These are phyloP conservation scores for Astrothelium subdiscretum DNA, from an alignment of 495 filamentous ascomycete genomes.

Conservation along the genomic window DNA sequence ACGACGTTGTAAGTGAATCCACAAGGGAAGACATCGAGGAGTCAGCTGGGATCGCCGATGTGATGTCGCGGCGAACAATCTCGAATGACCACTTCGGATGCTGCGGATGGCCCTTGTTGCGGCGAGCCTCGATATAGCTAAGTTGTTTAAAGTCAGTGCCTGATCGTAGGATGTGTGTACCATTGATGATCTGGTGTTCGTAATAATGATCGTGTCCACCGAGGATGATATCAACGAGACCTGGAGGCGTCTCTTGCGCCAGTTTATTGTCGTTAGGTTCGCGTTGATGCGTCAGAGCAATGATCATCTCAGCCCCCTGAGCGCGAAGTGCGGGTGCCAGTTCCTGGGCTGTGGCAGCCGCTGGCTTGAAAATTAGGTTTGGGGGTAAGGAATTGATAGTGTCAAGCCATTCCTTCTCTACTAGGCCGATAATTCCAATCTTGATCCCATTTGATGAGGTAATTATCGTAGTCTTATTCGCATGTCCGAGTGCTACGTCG, in stretches of 20 bases:
- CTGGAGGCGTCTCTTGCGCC: conserved; percentile 51
- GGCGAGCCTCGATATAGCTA: conserved; percentile 67
- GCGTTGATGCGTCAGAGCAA: conserved; percentile 73
- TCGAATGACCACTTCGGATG: conserved; percentile 58
- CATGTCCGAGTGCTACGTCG: conserved; percentile 54
- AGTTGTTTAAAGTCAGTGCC: conserved; percentile 86
- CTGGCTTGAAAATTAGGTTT: conserved; percentile 66
- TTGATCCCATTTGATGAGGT: conserved; percentile 74
- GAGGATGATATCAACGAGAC: conserved; percentile 69
- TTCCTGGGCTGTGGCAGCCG: conserved; percentile 55
- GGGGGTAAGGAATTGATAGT: conserved; percentile 81
- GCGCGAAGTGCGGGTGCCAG: conserved; percentile 57
- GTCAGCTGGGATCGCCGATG: conserved; percentile 53
- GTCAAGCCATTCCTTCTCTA: conserved; percentile 68
- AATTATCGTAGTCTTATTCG: conserved; percentile 57
- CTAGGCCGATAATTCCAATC: conserved; percentile 73
- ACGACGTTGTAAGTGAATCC: conserved; percentile 51
- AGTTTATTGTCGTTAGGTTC: conserved; percentile 71
- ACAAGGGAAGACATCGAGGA: conserved; percentile 44
- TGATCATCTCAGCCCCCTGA: conserved; percentile 67
- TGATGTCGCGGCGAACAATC: conserved; percentile 62
- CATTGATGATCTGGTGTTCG: conserved; percentile 60
- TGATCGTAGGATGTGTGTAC: conserved; percentile 67
- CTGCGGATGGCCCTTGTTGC: conserved; percentile 28
- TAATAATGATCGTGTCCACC: conserved; percentile 91